phyloP scores from a whole-genome alignment of 345 rosid genomes.

The Citrus inodora region DNA sequence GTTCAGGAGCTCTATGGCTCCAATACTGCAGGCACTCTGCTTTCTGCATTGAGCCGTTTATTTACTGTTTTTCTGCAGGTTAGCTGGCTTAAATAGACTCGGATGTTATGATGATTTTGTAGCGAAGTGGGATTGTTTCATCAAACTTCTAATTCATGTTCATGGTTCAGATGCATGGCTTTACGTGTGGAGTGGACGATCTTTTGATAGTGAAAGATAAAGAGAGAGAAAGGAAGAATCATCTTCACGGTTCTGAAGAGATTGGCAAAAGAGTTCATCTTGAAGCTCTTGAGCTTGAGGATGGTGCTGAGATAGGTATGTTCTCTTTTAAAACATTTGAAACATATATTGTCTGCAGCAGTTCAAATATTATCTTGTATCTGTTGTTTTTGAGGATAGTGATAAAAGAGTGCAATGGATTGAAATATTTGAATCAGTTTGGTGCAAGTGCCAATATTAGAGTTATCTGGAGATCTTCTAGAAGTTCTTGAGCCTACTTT shows the following conservation, averaged over 20 bases:
- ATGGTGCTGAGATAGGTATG: slow-evolving; percentile 49
- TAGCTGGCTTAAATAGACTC: slow-evolving; percentile 13
- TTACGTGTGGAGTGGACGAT: slow-evolving; percentile 98
- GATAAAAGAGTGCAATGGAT: neutral
- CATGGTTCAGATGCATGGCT: slow-evolving; percentile 82
- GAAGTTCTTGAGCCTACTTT: neutral
- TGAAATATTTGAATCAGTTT: neutral
- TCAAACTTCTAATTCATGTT: slow-evolving; percentile 23
- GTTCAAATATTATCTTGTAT: neutral
- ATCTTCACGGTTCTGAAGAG: slow-evolving; percentile 67
- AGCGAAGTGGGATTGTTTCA: slow-evolving; percentile 1
- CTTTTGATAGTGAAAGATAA: slow-evolving; percentile 64
- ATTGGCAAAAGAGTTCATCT: slow-evolving; percentile 73
- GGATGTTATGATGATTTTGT: neutral
- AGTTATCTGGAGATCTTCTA: neutral
- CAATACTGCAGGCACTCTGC: slow-evolving; percentile 79
- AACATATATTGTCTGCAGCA: neutral
- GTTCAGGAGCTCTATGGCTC: slow-evolving; percentile 94
- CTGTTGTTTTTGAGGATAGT: neutral
- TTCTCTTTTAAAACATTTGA: neutral
- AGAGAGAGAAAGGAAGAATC: slow-evolving; percentile 65
- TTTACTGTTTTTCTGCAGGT: slow-evolving; percentile 94
- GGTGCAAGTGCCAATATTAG: neutral
- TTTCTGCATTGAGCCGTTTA: slow-evolving; percentile 84
- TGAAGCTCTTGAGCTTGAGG: slow-evolving; percentile 56